phyloP scores from a whole-genome alignment of 2,329 filamentous ascomycete genomes.

The Hirsutella rhossiliensis region DNA sequence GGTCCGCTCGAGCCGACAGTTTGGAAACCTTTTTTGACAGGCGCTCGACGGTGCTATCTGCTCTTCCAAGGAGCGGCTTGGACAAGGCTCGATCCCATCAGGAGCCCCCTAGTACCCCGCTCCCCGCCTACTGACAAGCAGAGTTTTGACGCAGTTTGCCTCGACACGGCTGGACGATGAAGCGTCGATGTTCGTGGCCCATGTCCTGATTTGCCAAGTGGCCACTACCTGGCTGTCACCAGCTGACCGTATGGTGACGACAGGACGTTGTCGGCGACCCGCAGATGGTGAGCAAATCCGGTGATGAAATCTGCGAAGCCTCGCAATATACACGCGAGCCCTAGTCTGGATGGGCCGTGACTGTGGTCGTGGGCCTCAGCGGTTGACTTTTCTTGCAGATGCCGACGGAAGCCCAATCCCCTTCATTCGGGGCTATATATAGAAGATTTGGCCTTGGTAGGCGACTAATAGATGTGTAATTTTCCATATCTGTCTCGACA shows the following conservation, averaged over 20 bases:
- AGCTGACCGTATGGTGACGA: background rate
- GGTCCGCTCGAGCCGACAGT: background rate
- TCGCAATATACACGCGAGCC: background rate
- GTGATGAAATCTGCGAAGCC: background rate
- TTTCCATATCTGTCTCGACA: too few species aligned
- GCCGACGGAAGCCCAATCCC: too few species aligned
- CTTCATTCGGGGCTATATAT: too few species aligned
- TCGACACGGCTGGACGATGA: background rate
- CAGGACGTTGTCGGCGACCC: background rate
- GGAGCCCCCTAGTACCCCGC: constrained; percentile 4
- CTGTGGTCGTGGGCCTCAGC: background rate
- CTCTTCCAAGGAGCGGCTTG: constrained; percentile 5
- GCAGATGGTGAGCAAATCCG: constrained; percentile 2
- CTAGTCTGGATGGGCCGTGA: background rate
- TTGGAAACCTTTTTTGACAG: constrained; percentile 4
- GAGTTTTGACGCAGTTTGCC: constrained; percentile 7
- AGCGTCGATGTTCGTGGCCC: background rate
- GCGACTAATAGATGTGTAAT: too few species aligned
- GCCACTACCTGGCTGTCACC: background rate
- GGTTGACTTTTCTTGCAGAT: constrained; percentile 1
- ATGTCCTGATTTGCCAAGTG: background rate
- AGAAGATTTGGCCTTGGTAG: too few species aligned
- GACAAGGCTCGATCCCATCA: constrained; percentile 7
- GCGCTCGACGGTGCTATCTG: constrained; percentile 1
- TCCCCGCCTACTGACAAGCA: constrained; percentile 10